Conservation (phyloP, 2,329 filamentous ascomycete species). For the Ascochyta koolunga region DNA sequence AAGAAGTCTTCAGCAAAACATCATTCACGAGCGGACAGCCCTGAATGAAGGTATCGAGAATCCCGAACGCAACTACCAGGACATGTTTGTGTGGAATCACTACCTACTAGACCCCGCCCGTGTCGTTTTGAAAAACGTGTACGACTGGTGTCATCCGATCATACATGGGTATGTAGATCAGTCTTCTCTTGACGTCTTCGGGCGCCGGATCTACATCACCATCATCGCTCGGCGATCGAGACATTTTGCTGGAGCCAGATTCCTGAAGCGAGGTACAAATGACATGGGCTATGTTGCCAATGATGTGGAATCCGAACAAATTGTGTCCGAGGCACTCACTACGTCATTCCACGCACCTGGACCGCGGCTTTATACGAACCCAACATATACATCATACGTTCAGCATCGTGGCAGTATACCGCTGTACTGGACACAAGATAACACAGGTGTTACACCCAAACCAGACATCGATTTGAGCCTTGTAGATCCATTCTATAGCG, state of each 20-base stretch:
- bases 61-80: slow-evolving; percentile 73
- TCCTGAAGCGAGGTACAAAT: slow-evolving; percentile 92
- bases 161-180: slow-evolving; percentile 98
- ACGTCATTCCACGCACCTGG: slow-evolving; percentile 96
- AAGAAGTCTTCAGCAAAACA: slow-evolving; percentile 88
- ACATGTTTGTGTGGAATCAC: slow-evolving; percentile 99
- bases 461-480: slow-evolving; percentile 94
- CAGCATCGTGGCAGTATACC: slow-evolving; percentile 97
- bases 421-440: slow-evolving; percentile 96
- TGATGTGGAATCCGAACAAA: slow-evolving; percentile 98
- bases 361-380: slow-evolving; percentile 81
- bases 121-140: slow-evolving; percentile 74
- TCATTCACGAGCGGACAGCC: slow-evolving; percentile 76
- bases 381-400: slow-evolving; percentile 93
- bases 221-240: slow-evolving; percentile 91
- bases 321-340: slow-evolving; percentile 90
- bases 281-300: slow-evolving; percentile 96
- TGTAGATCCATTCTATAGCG: slow-evolving; percentile 94
- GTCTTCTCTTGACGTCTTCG: slow-evolving; percentile 75
- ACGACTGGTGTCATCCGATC: slow-evolving; percentile 94
- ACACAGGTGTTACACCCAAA: slow-evolving; percentile 91
- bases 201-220: slow-evolving; percentile 86
- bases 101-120: slow-evolving; percentile 81
- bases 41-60: slow-evolving; percentile 68
- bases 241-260: slow-evolving; percentile 91